phyloP scores from a whole-genome alignment of 2,329 filamentous ascomycete species.

The Sporothrix luriei region DNA sequence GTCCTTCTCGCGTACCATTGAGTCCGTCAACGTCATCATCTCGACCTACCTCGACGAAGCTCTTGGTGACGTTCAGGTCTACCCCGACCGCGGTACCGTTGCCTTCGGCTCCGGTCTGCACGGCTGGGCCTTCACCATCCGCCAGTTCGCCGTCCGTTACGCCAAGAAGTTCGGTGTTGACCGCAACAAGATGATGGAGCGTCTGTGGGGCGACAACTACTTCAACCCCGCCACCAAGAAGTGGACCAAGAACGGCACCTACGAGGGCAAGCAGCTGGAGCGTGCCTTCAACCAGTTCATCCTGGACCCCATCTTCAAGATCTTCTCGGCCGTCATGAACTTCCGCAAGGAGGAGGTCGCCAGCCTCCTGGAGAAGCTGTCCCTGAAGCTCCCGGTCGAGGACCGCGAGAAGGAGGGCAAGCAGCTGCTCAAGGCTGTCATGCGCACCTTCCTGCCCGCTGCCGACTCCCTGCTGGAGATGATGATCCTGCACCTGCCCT shows the following conservation, averaged over 20 bases:
- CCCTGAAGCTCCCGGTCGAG: conserved; percentile 83
- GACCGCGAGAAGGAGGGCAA: conserved; percentile 97
- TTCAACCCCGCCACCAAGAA: conserved; percentile 99
- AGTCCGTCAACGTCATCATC: conserved; percentile 99
- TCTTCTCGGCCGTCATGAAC: conserved; percentile 96
- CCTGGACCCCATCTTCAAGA: conserved; percentile 99
- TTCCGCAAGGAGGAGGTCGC: conserved; percentile 93
- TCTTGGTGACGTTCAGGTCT: conserved; percentile 97
- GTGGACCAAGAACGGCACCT: conserved; percentile 86
- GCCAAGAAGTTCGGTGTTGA: conserved; percentile 99
- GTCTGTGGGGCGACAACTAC: conserved; percentile 99
- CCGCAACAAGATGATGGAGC: conserved; percentile 99
- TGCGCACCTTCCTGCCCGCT: conserved; percentile 98
- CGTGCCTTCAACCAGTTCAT: conserved; percentile 99
- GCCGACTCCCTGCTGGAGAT: conserved; percentile 98
- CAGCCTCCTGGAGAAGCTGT: conserved; percentile 85
- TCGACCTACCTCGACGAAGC: conserved; percentile 97
- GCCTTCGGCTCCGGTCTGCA: conserved; percentile 99
- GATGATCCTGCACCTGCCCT: conserved; percentile 99
- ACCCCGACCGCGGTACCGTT: conserved; percentile 95
- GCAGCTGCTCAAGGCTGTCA: conserved; percentile 90
- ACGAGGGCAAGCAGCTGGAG: conserved; percentile 88
- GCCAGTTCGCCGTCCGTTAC: conserved; percentile 94
- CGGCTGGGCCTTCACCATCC: conserved; percentile 99
- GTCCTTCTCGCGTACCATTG: conserved; percentile 98